Evolutionary conservation across 2,329 filamentous ascomycete species (phyloP), one percentile per base, ranked within the genome.

Genomic region (Tolypocladium endophyticum): DNA sequence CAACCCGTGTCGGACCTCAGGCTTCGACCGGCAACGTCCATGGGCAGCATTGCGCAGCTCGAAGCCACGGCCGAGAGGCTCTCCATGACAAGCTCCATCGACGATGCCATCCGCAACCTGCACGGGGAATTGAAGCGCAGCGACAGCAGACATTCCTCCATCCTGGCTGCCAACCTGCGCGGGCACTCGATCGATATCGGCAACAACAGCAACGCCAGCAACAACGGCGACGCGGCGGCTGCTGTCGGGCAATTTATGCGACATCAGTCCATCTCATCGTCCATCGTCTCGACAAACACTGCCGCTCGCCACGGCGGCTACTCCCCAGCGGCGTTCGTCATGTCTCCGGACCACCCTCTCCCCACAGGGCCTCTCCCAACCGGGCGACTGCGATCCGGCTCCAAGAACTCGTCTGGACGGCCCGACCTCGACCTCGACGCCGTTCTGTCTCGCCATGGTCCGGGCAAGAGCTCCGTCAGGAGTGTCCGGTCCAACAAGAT

Each of bases 1-100:
- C 75, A 73, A 58, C 74, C 73, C 56, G 72, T 77, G 18, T 85
- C 87, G 58, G 86, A 88, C 68, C 74, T 83, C 56, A 83, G 83
- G 69, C 79, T 79, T 57, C 79, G 85, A 59, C 82, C 86, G 60
- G 84, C 82, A 33, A 83, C 83, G 38, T 86, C 84, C 69, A 74
- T 81, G 23, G 81, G 80, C 69, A 91, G 88, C 74, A 86, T 92
- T 63, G 85, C 87, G 64, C 83, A 86, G 56, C 82, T 92, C 63
- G 89, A 93, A 73, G 86, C 87, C 64, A 87, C 85, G 14, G 89
- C 89, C 56, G 88, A 92, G 73, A 82, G 85, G 64, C 78, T 92
- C 71, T 89, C 87, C 65, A 82, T 83, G 76, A 87, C 85, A 60
- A 89, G 86, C 63, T 90, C 89, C 62, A 88, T 92, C 68, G 88